Evolutionary conservation across 208 protist species (phyloP), one percentile per base, ranked within the genome.

Genomic region (Phytomonas sp.): DNA sequence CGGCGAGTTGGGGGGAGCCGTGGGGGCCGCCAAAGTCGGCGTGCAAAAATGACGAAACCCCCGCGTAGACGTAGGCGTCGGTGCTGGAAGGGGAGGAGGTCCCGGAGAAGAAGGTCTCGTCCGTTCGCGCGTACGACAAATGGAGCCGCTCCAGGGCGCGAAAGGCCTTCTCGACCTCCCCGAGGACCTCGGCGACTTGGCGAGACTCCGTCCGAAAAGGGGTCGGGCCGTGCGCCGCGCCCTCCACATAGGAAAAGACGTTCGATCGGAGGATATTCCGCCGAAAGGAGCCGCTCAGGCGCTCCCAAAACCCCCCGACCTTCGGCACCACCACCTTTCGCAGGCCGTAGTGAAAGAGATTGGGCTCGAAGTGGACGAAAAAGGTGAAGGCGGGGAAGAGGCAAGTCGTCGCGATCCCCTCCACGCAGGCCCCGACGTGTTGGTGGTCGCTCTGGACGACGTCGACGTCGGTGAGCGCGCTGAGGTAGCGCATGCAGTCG

Each of bases 361-460:
- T 60, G 7, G 76, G 71, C 45, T 93, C 87, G 42, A 75, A 85
- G 75, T 90, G 80, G 10, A 69, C 77, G 34, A 85, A 60, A 60
- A 93, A 93, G n/a, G 86, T 66, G 71, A 95, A 91, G 45, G 88
- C 91, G 0, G 87, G 91, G 60, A 93, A 84, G 7, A 95, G 70
- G 56, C 78, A 81, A 64, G 83, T 75, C 32, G 33, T 34, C 30
- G 80, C 76, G 16, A 92, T 76, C 31, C 78, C 68, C 69, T 83
- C 75, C 2, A 89, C 76, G 61, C 84, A 91, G 12, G 72, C 62
- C 0, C 77, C 61, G 23, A 82, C 64, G 11, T 84, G 72, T 23
- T 73, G 36, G 29, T 75, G 72, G 19, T 82, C 68, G 19, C 64
- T 71, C 23, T 73, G 75, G 14, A 86, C 42, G n/a, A 78, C 37